A percentile compares a stretch with the other conserved stretches of the same genome.
Evolutionary conservation across 257 asterid genomes (phyloP).

Genomic region (Scutellaria barbata): DNA sequence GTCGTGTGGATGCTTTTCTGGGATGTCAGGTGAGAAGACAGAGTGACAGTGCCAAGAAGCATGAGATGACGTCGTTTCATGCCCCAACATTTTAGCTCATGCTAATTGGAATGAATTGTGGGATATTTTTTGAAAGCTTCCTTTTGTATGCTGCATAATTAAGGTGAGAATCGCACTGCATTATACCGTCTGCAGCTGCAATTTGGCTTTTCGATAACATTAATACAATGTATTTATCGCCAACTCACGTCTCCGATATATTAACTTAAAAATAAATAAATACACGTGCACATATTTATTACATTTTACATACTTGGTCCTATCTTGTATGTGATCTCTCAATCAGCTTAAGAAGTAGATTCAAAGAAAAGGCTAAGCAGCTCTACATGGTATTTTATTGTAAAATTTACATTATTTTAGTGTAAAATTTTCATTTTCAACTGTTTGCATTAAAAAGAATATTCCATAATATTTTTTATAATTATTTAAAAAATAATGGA

Average conservation of each 20-base stretch:
- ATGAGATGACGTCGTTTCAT: constrained; percentile 41
- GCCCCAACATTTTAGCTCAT: constrained; percentile 9
- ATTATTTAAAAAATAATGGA: no score
- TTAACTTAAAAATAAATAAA: no score
- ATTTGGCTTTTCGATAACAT: not conserved
- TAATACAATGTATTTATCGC: no score
- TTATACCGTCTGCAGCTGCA: not conserved
- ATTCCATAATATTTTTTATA: no score
- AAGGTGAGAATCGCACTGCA: not conserved
- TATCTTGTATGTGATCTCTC: not conserved
- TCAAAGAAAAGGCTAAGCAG: no score
- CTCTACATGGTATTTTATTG: no score
- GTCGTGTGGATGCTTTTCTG: constrained; percentile 34
- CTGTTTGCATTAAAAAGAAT: no score
- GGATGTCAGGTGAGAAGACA: constrained; percentile 27
- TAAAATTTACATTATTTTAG: no score
- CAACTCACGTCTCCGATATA: no score
- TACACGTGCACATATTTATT: not conserved
- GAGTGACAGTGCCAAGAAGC: constrained; percentile 31
- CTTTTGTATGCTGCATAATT: constrained; percentile 24
- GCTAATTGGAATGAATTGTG: not conserved
- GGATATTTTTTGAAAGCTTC: constrained; percentile 28
- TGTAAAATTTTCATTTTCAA: no score
- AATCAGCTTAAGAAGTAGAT: not conserved
- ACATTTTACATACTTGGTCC: not conserved